phyloP scores from a whole-genome alignment of 2,329 filamentous ascomycete species.

The Aspergillus niger region DNA sequence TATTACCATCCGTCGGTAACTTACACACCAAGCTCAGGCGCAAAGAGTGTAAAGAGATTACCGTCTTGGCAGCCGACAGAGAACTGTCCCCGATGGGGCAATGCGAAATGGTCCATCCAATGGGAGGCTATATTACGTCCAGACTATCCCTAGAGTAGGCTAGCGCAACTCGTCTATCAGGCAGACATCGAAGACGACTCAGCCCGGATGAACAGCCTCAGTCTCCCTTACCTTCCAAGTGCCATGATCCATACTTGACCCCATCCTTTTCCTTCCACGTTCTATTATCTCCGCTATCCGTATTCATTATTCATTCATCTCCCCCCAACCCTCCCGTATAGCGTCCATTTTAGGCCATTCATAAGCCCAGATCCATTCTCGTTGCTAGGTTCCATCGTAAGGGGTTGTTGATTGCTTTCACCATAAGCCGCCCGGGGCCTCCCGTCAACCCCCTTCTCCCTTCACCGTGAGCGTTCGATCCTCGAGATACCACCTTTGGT shows the following conservation, averaged over 20 bases:
- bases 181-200: conserved; percentile 40
- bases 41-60: background rate
- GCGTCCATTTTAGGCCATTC: background rate
- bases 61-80: background rate
- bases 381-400: too few species aligned
- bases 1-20: background rate
- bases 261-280: background rate
- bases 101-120: background rate
- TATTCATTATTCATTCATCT: background rate
- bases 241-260: conserved; percentile 15
- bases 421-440: conserved; percentile 6
- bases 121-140: background rate
- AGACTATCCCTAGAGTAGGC: conserved; percentile 19
- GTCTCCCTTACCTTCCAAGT: conserved; percentile 14
- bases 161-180: conserved; percentile 39
- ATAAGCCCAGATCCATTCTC: background rate
- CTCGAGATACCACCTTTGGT: background rate
- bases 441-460: conserved; percentile 6
- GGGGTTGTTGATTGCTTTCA: background rate
- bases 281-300: conserved; percentile 4
- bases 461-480: background rate
- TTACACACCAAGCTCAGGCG: background rate
- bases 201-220: conserved; percentile 29
- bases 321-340: background rate
- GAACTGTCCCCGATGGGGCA: background rate